Conservation (phyloP, 2,329 filamentous ascomycete genomes). For the Nemania sp. region DNA sequence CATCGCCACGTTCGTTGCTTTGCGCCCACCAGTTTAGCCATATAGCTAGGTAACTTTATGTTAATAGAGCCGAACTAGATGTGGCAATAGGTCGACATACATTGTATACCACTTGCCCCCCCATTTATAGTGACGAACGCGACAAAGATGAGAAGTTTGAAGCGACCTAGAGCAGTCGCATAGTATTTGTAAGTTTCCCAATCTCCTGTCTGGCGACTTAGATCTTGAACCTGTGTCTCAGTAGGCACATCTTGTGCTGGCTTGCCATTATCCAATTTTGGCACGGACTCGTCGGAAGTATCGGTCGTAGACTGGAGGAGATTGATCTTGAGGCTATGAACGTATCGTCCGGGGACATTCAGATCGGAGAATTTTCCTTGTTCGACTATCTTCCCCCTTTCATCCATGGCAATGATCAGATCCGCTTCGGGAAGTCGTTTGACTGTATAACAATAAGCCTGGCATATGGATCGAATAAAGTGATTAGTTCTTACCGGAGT, state of each 20-base stretch:
- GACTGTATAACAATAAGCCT: constrained; percentile 1
- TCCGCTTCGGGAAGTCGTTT: constrained; percentile 14
- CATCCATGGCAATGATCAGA: constrained; percentile 10
- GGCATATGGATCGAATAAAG: background rate
- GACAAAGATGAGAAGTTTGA: constrained; percentile 10
- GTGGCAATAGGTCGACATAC: background rate
- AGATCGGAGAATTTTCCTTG: constrained; percentile 13
- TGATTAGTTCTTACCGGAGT: constrained; percentile 6
- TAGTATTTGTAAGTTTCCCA: constrained; percentile 23
- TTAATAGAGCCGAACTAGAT: background rate
- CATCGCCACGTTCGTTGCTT: constrained; percentile 17
- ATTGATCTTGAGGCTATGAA: constrained; percentile 17
- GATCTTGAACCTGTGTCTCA: constrained; percentile 1
- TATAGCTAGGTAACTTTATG: constrained; percentile 6
- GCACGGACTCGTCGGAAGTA: background rate
- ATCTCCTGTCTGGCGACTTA: constrained; percentile 17
- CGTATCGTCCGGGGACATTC: constrained; percentile 8
- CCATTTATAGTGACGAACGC: constrained; percentile 10
- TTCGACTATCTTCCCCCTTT: constrained; percentile 12
- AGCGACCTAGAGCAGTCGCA: constrained; percentile 6
- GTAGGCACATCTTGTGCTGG: background rate
- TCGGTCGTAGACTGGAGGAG: background rate
- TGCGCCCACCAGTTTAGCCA: constrained; percentile 26
- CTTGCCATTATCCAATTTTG: background rate
- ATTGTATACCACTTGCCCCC: constrained; percentile 12